phyloP scores from a whole-genome alignment of 805 yeast species.

The Komagataella pastoris region DNA sequence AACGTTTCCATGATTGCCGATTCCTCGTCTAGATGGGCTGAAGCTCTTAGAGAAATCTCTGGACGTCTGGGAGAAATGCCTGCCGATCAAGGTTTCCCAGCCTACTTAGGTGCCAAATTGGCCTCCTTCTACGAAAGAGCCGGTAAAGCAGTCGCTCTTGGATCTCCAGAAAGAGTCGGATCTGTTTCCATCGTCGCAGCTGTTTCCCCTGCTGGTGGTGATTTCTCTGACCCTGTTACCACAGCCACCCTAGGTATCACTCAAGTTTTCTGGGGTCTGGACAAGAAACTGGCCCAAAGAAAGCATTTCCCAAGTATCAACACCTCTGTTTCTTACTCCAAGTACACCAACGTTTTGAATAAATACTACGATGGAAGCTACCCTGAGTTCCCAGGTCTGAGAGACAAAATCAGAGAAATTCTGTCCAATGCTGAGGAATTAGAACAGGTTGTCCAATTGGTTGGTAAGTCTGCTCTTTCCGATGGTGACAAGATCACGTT shows the following conservation, averaged over 20 bases:
- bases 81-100: slow-evolving; percentile 99
- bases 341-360: slow-evolving; percentile 79
- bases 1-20: slow-evolving; percentile 99
- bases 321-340: slow-evolving; percentile 92
- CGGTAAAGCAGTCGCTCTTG: slow-evolving; percentile 89
- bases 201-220: slow-evolving; percentile 99
- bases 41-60: slow-evolving; percentile 97
- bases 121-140: slow-evolving; percentile 99
- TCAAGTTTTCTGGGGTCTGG: slow-evolving; percentile 99
- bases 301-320: slow-evolving; percentile 99
- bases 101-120: slow-evolving; percentile 95
- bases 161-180: slow-evolving; percentile 93
- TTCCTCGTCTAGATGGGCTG: slow-evolving; percentile 99
- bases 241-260: slow-evolving; percentile 97
- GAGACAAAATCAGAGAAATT: slow-evolving; percentile 90
- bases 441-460: slow-evolving; percentile 98
- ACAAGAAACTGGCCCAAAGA: slow-evolving; percentile 97
- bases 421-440: slow-evolving; percentile 94
- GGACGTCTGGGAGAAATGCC: slow-evolving; percentile 99
- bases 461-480: slow-evolving; percentile 95
- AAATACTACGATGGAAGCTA: slow-evolving; percentile 75
- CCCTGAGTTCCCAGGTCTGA: slow-evolving; percentile 83
- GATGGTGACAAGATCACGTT: slow-evolving; percentile 94
- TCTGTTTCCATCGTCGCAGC: slow-evolving; percentile 99
- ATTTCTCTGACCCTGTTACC: slow-evolving; percentile 98